Base-by-base conservation (phyloP, 257 asterid species). In the Gentiana dahurica region DNA sequence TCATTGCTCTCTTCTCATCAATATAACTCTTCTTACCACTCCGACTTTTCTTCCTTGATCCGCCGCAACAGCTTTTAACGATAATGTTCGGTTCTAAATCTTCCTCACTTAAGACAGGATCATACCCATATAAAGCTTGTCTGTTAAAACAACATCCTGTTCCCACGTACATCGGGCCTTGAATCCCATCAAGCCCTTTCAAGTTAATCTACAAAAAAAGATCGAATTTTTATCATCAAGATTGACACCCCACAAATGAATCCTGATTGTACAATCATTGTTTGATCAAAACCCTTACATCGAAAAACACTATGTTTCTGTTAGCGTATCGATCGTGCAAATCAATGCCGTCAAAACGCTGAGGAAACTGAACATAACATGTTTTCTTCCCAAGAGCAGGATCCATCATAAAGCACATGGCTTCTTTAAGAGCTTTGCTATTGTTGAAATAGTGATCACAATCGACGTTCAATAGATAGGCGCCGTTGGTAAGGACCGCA, bases 81-180 rank as follows among this genome's bases (percentile, higher is more conserved):
- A 81, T 70, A 53, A 81, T 78, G 49, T 75, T 78, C 49, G 88
- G 88, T 53, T 75, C 82, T 63, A 81, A 51, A 73, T 81, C 88
- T 63, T 66, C 85, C 75, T 78, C 85, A 0, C 82, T 82, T 65
- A 83, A 74, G 58, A 79, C 81, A 12, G 97, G 97, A 61, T 89
- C 97, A 48, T 89, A 89, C 57, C 97, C 97, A 13, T 89, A 89
- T 12, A 89, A 65, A 58, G 97, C 97, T 54, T 81, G 91, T 74
- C 95, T 69, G 71, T 85, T 89, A 68, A 89, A 89, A 68, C 97
- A 89, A 68, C 97, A 89, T 36, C 97, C 97, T 3, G 97, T 89
- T 63, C 97, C 97, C 66, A 88, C 97, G 39, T 88, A 88, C 55
- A 88, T 85, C 10, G 97, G 97, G 65, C 95, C 95, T 68, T 89